Evolutionary conservation across 495 filamentous ascomycete genomes (phyloP), one percentile per base, ranked within the genome.

Genomic region (Aspergillus nidulans): DNA sequence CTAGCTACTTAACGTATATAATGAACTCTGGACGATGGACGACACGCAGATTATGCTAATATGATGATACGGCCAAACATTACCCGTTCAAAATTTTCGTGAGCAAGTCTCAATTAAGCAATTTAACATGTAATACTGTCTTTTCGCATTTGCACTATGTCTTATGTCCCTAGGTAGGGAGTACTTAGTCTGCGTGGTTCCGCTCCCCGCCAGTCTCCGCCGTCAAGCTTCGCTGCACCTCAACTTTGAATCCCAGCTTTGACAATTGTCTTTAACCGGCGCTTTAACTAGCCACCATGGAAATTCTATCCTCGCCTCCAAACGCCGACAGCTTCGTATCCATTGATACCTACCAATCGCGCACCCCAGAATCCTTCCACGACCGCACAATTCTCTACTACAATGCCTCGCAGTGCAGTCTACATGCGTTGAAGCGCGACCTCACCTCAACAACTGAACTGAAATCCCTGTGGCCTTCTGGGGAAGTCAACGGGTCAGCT

Each of bases 281-380:
- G 54, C 20, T 21, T 12, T 1, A 39, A 39, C 6, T 16, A 40
- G 59, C 6, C 32, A 47, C 19, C 41, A 39, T 84, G 75, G 78
- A 82, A 65, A 49, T 73, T 18, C 72, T 86, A 18, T 71, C 65
- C 42, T 55, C 59, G 3, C 47, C 77, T 6, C 87, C 86, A 1
- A 63, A 73, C 6, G 56, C 74, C 7, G 69, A 71, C 24, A 75
- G 75, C 62, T 97, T 90, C 76, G 87, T 82, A 23, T 77, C 85
- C 9, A 80, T 98, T 41, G 74, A 80, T 16, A 84, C 87, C 52
- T 89, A 96, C 70, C 90, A 95, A 66, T 83, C 86, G 24, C 84
- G 85, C 56, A 98, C 94, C 8, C 94, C 94, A 0, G 69, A 75
- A 46, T 91, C 86, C 25, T 98, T 97, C 79, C 86, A 85, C 69